Percentiles rank a stretch among this genome's conserved stretches.
These are phyloP conservation scores for Collariella sp. DNA, from an alignment of 495 filamentous ascomycete genomes.

Conservation along the genomic window DNA sequence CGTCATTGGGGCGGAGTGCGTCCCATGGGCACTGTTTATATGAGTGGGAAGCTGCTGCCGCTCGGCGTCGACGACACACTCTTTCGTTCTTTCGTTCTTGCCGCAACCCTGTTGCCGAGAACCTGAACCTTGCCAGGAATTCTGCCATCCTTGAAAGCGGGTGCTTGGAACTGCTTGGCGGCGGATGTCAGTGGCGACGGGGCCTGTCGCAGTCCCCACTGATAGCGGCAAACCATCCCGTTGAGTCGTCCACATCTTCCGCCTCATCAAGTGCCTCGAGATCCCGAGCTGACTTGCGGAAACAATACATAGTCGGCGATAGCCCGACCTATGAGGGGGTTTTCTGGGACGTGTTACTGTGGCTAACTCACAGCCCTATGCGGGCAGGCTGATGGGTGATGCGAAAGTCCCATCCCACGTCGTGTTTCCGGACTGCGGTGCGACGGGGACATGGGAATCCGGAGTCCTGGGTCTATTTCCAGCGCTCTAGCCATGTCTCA, in stretches of 20 bases:
- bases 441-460: neutral
- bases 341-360: neutral
- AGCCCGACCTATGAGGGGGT: neutral
- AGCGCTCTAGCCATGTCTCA: neutral
- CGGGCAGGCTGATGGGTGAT: no score
- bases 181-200: neutral
- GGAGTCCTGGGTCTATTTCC: neutral
- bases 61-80: neutral
- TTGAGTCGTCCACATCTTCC: neutral
- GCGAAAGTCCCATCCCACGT: neutral
- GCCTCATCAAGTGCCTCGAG: neutral
- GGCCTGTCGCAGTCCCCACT: neutral
- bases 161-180: neutral
- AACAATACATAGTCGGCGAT: neutral
- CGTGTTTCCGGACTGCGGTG: neutral
- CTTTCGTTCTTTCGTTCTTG: slow-evolving; percentile 1
- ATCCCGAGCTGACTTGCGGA: neutral
- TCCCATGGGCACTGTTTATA: neutral
- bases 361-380: neutral
- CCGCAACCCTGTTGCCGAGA: neutral
- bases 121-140: neutral
- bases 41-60: neutral
- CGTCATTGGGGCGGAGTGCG: neutral
- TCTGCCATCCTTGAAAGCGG: neutral
- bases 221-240: neutral